Evolutionary conservation across 805 yeast genomes (phyloP).

Genomic region (Monosporozyma siamensis): DNA sequence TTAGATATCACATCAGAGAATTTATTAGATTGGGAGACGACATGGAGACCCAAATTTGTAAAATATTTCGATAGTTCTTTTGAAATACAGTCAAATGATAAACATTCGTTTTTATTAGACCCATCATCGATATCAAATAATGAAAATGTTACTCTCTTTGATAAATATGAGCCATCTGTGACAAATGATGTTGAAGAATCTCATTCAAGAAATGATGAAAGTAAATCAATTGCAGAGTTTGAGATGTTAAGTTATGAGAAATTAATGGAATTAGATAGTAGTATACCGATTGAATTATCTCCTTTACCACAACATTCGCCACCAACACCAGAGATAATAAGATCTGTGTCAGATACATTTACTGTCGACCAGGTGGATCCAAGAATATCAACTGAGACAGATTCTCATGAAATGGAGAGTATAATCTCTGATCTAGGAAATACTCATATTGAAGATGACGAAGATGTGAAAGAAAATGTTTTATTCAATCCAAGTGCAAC

Average conservation of each 20-base stretch:
- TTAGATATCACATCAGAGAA: constrained; percentile 17
- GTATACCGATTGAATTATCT: constrained; percentile 16
- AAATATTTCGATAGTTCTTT: constrained; percentile 9
- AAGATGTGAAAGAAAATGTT: not conserved
- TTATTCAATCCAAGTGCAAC: constrained; percentile 17
- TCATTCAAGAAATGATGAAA: too few relatives aligned
- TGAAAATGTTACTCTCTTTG: not conserved
- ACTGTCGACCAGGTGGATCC: constrained; percentile 10
- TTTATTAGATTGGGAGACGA: constrained; percentile 19
- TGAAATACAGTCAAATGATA: not conserved
- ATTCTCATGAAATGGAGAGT: constrained; percentile 12
- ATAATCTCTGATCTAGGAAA: constrained; percentile 10
- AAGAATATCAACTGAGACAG: constrained; percentile 3
- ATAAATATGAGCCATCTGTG: too few relatives aligned
- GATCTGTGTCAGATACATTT: constrained; percentile 13
- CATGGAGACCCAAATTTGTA: constrained; percentile 19
- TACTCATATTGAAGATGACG: not conserved
- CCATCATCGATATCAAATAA: not conserved
- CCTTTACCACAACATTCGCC: constrained; percentile 5
- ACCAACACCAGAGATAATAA: constrained; percentile 8
- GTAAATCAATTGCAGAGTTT: constrained; percentile 10
- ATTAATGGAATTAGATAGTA: constrained; percentile 19
- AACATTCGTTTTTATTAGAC: not conserved
- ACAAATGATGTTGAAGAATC: too few relatives aligned
- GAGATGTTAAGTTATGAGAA: constrained; percentile 20